These are phyloP conservation scores for Gloeostereum incarnatum DNA, from an alignment of 768 basidiomycete species.

Conservation along the genomic window DNA sequence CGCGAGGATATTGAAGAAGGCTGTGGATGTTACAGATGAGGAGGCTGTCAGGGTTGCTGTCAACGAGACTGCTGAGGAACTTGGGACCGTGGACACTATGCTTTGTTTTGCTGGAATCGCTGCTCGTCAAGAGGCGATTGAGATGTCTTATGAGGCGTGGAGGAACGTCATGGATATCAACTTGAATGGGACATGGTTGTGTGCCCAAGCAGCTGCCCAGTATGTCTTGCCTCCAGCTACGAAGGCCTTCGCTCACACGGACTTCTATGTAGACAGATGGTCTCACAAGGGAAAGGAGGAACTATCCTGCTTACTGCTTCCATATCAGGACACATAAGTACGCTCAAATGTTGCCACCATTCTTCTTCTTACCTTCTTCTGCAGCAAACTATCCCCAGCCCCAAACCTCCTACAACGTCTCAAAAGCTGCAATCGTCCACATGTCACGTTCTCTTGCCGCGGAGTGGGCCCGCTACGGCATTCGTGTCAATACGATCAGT, in stretches of 20 bases:
- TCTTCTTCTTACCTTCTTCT: no score
- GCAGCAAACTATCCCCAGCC: constrained; percentile 30
- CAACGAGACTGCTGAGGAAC: constrained; percentile 13
- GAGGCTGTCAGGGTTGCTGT: constrained; percentile 13
- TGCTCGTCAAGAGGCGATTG: constrained; percentile 19
- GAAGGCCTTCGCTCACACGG: not conserved
- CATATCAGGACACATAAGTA: constrained; percentile 34
- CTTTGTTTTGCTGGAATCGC: constrained; percentile 36
- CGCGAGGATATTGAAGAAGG: constrained; percentile 20
- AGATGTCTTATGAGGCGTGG: constrained; percentile 24
- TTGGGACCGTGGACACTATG: constrained; percentile 26
- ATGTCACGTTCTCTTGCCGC: constrained; percentile 64
- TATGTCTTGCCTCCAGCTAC: no score
- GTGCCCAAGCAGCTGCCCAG: constrained; percentile 31
- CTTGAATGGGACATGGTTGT: constrained; percentile 35
- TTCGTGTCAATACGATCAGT: constrained; percentile 64
- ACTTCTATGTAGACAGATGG: constrained; percentile 23
- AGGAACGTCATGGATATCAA: constrained; percentile 29
- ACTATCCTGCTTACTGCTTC: constrained; percentile 33
- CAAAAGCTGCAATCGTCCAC: constrained; percentile 70
- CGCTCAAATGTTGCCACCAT: no score
- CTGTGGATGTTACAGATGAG: constrained; percentile 27
- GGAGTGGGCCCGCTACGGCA: constrained; percentile 56
- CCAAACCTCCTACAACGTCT: constrained; percentile 60
- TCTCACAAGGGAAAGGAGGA: constrained; percentile 27